phyloP scores from a whole-genome alignment of 257 asterid genomes.

The Parsonsia alboflavescens region DNA sequence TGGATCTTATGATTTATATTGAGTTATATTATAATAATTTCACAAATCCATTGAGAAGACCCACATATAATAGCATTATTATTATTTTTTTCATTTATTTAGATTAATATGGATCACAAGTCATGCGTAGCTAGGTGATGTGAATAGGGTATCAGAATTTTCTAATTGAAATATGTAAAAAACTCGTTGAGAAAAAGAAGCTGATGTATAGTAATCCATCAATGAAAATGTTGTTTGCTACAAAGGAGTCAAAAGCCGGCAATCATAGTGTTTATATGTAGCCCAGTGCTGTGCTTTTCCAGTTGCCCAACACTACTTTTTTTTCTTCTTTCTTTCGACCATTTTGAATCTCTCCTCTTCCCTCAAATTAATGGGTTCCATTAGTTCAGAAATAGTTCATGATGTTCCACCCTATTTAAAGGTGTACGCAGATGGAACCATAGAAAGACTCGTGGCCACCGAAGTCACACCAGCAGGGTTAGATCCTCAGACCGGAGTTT shows the following conservation, averaged over 20 bases:
- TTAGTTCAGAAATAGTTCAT: conserved; percentile 24
- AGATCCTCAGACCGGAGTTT: conserved; percentile 43
- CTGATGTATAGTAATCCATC: too few species aligned
- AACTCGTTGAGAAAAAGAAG: too few species aligned
- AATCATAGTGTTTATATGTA: not conserved
- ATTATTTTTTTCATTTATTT: too few species aligned
- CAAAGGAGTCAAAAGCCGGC: not conserved
- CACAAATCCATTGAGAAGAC: too few species aligned
- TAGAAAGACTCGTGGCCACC: conserved; percentile 48
- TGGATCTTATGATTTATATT: too few species aligned
- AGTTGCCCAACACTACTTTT: too few species aligned
- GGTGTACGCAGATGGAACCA: conserved; percentile 50
- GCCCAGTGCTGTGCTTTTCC: not conserved
- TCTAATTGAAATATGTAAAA: too few species aligned
- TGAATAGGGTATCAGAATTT: too few species aligned
- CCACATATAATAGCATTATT: too few species aligned
- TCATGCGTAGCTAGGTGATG: too few species aligned
- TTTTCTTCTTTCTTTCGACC: not conserved
- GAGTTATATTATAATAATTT: too few species aligned
- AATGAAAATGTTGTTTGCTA: not conserved
- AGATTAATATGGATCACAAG: too few species aligned
- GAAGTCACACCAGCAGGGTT: conserved; percentile 37
- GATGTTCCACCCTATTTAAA: conserved; percentile 56
- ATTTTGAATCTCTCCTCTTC: not conserved
- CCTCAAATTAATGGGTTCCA: conserved; percentile 28